A percentile compares a stretch with the other conserved stretches of the same genome.
Conservation (phyloP, 768 basidiomycete genomes). For the Cubamyces sp. region DNA sequence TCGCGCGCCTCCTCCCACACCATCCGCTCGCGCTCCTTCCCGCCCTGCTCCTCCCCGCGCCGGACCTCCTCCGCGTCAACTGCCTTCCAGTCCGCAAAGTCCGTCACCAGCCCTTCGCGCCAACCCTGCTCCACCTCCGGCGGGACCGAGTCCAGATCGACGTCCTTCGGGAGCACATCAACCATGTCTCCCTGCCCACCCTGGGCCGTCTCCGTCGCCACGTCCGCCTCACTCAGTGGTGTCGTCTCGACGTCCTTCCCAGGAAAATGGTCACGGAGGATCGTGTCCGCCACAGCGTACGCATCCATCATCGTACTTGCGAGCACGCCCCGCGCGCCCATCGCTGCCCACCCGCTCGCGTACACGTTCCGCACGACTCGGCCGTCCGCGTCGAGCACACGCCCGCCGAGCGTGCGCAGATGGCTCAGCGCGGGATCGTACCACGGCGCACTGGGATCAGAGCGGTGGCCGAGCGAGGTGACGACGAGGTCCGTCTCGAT, state of each 20-base stretch:
- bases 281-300: constrained; percentile 73
- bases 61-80: constrained; percentile 74
- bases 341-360: constrained; percentile 92
- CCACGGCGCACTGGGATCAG: constrained; percentile 62
- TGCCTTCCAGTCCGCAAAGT: constrained; percentile 75
- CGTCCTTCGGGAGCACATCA: constrained; percentile 40
- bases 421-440: constrained; percentile 60
- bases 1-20: constrained; percentile 59
- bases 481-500: constrained; percentile 77
- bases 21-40: constrained; percentile 82
- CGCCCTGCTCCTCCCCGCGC: constrained; percentile 50
- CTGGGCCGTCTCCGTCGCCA: constrained; percentile 9
- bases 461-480: constrained; percentile 86
- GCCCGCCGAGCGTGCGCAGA: constrained; percentile 55
- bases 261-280: constrained; percentile 61
- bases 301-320: constrained; percentile 94
- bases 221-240: constrained; percentile 19
- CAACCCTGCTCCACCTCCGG: constrained; percentile 49
- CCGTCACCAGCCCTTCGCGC: constrained; percentile 49
- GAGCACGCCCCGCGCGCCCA: constrained; percentile 89
- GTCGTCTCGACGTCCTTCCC: constrained; percentile 15
- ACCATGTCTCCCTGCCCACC: constrained; percentile 5
- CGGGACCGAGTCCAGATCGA: constrained; percentile 49
- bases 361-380: constrained; percentile 66
- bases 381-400: constrained; percentile 47